Conservation (phyloP, 78 protist species). For the Dictyostelium citrinum region DNA sequence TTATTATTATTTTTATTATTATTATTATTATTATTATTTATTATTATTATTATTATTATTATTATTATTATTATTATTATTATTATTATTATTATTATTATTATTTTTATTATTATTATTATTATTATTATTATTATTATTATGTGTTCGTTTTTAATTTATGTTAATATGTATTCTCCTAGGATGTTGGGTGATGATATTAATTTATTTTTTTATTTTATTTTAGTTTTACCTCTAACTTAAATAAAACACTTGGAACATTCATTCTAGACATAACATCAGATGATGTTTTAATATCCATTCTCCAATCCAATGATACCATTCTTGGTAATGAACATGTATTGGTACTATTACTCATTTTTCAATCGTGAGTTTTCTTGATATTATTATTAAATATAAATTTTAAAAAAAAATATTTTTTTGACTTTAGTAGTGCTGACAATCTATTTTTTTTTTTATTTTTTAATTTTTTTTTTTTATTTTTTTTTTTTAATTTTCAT, state of each 20-base stretch:
- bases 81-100: not conserved
- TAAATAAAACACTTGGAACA: slow-evolving; percentile 77
- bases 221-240: slow-evolving; percentile 52
- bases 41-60: not conserved
- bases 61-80: not conserved
- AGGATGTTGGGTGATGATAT: no score
- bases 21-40: not conserved
- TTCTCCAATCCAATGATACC: slow-evolving; percentile 79
- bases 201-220: not conserved
- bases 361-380: no score
- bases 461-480: not conserved
- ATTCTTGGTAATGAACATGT: slow-evolving; percentile 78
- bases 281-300: slow-evolving; percentile 83
- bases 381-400: no score
- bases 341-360: slow-evolving; percentile 1
- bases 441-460: not conserved
- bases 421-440: not conserved
- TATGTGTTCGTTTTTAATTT: not conserved
- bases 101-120: not conserved
- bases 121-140: not conserved
- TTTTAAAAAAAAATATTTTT: not conserved
- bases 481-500: not conserved
- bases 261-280: slow-evolving; percentile 68
- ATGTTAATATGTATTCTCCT: no score
- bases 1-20: not conserved